Conservation (phyloP, 306 rosid species). For the Vachellia collinsii region DNA sequence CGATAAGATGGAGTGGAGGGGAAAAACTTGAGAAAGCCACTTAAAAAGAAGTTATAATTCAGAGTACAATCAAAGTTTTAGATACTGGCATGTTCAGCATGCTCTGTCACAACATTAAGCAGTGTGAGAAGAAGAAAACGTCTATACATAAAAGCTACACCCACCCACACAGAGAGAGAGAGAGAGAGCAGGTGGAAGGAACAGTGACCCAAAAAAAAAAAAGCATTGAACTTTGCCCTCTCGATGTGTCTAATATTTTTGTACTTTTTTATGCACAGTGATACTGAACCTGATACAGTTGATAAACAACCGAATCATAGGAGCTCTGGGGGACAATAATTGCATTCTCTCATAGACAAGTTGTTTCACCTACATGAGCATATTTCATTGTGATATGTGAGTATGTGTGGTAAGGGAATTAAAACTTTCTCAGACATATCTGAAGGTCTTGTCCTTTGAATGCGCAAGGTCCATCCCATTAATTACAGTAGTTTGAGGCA, state of each 20-base stretch:
- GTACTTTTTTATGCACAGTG: not conserved
- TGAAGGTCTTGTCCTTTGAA: constrained; percentile 1
- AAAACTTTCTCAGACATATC: constrained; percentile 1
- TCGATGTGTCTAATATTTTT: not conserved
- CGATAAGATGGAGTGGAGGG: not conserved
- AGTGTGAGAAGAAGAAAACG: not conserved
- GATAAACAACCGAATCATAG: not conserved
- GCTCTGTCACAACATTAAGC: constrained; percentile 5
- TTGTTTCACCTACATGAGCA: not conserved
- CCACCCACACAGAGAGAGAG: not conserved
- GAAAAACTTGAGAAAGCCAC: not conserved
- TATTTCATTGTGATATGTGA: not conserved
- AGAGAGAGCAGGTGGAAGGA: not conserved
- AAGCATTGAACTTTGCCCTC: constrained; percentile 16
- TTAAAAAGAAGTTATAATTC: not conserved
- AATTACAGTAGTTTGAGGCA: constrained; percentile 3
- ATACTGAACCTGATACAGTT: not conserved
- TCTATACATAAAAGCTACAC: not conserved
- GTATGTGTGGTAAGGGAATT: not conserved
- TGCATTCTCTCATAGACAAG: not conserved
- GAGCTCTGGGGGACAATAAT: not conserved
- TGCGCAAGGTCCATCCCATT: constrained; percentile 14
- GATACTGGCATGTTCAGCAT: not conserved
- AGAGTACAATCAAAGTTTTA: not conserved
- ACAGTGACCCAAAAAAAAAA: constrained; percentile 8